phyloP scores from a whole-genome alignment of 1,139 yeast species.

The Debaryomycetaceae sp. region DNA sequence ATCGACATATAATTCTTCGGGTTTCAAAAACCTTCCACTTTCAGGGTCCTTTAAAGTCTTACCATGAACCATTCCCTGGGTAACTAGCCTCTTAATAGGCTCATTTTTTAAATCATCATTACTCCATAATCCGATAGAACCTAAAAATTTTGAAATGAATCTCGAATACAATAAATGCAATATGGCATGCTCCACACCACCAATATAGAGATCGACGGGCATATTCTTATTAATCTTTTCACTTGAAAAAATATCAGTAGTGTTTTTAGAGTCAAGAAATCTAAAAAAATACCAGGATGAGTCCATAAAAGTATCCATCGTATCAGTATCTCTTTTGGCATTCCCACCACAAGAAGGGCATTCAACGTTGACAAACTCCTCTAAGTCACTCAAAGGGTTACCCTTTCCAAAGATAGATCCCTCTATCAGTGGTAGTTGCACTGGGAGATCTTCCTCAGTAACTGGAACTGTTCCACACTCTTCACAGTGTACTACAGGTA shows the following conservation, averaged over 20 bases:
- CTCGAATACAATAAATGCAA: constrained; percentile 83
- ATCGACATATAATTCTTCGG: constrained; percentile 56
- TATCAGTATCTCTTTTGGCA: constrained; percentile 90
- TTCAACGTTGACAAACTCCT: constrained; percentile 65
- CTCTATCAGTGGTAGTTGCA: constrained; percentile 59
- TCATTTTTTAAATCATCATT: constrained; percentile 53
- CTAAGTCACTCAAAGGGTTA: constrained; percentile 66
- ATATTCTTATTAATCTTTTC: constrained; percentile 51
- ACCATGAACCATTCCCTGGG: constrained; percentile 99
- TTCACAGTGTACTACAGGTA: constrained; percentile 86
- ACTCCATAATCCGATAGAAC: constrained; percentile 54
- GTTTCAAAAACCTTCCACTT: constrained; percentile 71
- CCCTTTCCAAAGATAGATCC: constrained; percentile 49
- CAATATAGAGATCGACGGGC: constrained; percentile 90
- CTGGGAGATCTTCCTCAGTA: constrained; percentile 83
- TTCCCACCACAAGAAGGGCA: constrained; percentile 80
- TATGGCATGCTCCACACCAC: constrained; percentile 97
- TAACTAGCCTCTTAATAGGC: constrained; percentile 74
- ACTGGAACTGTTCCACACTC: constrained; percentile 88
- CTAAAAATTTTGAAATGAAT: constrained; percentile 76
- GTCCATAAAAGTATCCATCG: constrained; percentile 98
- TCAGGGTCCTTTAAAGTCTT: constrained; percentile 72
- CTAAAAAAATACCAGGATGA: constrained; percentile 96
- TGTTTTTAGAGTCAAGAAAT: constrained; percentile 71
- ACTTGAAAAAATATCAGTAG: constrained; percentile 46